These are phyloP conservation scores for Saturnispora ahearnii DNA, from an alignment of 805 yeast species.

Conservation along the genomic window DNA sequence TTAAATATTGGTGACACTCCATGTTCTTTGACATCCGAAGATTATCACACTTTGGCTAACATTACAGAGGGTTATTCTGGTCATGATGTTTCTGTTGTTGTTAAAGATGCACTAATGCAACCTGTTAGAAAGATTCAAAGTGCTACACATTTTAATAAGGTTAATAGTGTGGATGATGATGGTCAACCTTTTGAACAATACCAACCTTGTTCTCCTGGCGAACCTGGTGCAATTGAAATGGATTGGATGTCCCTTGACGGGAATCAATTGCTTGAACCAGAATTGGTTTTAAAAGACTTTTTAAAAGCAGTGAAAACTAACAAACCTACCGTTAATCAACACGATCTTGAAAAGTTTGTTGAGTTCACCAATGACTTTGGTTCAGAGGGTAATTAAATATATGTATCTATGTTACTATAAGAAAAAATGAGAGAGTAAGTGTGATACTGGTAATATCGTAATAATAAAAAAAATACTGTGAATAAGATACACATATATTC, in stretches of 20 bases:
- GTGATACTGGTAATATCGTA: neutral
- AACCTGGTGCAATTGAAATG: slow-evolving; percentile 73
- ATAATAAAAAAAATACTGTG: too few species aligned
- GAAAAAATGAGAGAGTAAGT: neutral
- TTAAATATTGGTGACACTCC: slow-evolving; percentile 88
- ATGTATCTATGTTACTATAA: neutral
- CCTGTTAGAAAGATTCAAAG: slow-evolving; percentile 92
- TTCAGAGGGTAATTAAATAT: slow-evolving; percentile 74
- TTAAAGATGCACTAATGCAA: slow-evolving; percentile 95
- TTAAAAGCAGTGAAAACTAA: slow-evolving; percentile 84
- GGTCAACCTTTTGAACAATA: slow-evolving; percentile 36
- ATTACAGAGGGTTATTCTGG: slow-evolving; percentile 98
- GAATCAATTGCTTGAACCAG: slow-evolving; percentile 86
- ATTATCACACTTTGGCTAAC: slow-evolving; percentile 69
- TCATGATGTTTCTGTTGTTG: slow-evolving; percentile 93
- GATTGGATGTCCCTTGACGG: slow-evolving; percentile 89
- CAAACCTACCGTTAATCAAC: slow-evolving; percentile 88
- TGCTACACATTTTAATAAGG: slow-evolving; percentile 87
- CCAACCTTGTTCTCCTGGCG: slow-evolving; percentile 98
- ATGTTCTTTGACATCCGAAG: slow-evolving; percentile 63
- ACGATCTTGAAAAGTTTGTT: slow-evolving; percentile 72
- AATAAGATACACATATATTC: too few species aligned
- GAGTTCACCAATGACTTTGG: slow-evolving; percentile 94
- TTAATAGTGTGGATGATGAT: slow-evolving; percentile 31
- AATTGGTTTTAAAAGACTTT: slow-evolving; percentile 82